Evolutionary conservation across 805 yeast genomes (phyloP).

Genomic region (Barnettozyma pratensis): DNA sequence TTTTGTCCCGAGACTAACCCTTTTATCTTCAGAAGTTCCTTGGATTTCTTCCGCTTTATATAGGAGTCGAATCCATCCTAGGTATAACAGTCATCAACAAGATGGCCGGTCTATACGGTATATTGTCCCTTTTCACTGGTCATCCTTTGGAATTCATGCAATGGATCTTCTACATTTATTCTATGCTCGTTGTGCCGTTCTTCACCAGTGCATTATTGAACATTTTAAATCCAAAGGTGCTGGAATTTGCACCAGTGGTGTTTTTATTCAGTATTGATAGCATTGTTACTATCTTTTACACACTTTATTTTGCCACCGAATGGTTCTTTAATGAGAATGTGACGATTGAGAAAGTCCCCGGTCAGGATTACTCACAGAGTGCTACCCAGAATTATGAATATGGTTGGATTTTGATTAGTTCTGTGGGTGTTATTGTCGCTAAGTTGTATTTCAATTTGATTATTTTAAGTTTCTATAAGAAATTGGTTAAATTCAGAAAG

Average conservation of each 20-base stretch:
- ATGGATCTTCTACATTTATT: slow-evolving; percentile 70
- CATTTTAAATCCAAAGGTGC: slow-evolving; percentile 49
- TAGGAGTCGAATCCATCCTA: slow-evolving; percentile 80
- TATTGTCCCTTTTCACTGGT: slow-evolving; percentile 81
- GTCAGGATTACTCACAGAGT: slow-evolving; percentile 34
- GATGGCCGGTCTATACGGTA: slow-evolving; percentile 84
- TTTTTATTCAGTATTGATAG: slow-evolving; percentile 66
- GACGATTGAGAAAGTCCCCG: slow-evolving; percentile 18
- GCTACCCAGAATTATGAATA: slow-evolving; percentile 59
- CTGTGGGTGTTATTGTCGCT: slow-evolving; percentile 39
- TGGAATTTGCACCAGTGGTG: slow-evolving; percentile 58
- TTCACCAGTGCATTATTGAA: slow-evolving; percentile 53
- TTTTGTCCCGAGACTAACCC: not conserved
- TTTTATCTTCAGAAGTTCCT: slow-evolving; percentile 35
- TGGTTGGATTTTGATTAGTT: slow-evolving; percentile 48
- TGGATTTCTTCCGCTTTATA: slow-evolving; percentile 69
- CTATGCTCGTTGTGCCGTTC: slow-evolving; percentile 58
- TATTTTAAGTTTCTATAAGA: slow-evolving; percentile 54
- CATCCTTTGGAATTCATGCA: slow-evolving; percentile 81
- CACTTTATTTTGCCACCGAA: slow-evolving; percentile 63
- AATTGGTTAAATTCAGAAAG: slow-evolving; percentile 44
- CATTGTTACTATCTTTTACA: slow-evolving; percentile 57
- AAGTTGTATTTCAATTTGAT: slow-evolving; percentile 60
- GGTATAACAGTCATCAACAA: slow-evolving; percentile 79
- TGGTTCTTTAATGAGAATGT: slow-evolving; percentile 62